These are phyloP conservation scores for Picea abies DNA, from an alignment of 83 land plant genomes.

Conservation along the genomic window DNA sequence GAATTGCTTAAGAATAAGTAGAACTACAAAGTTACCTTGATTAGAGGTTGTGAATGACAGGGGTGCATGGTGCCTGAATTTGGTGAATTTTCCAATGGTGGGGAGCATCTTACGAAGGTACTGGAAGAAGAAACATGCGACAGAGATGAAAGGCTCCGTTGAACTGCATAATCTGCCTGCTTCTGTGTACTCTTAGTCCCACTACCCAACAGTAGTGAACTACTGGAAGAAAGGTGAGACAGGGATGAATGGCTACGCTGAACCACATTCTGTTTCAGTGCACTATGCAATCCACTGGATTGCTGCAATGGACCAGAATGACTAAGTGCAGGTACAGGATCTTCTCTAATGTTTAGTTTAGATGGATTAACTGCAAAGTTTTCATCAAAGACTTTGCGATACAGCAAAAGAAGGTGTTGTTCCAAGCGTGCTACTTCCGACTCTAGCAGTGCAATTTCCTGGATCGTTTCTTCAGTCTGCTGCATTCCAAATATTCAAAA, in stretches of 20 bases:
- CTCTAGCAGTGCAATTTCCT: slow-evolving; percentile 72
- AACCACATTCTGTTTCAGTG: slow-evolving; percentile 4
- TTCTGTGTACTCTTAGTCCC: slow-evolving; percentile 15
- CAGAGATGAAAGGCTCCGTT: slow-evolving; percentile 51
- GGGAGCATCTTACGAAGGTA: slow-evolving; percentile 18
- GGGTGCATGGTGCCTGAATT: slow-evolving; percentile 19
- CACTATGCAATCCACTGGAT: not conserved
- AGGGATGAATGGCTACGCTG: slow-evolving; percentile 7
- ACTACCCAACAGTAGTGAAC: slow-evolving; percentile 11
- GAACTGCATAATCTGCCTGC: slow-evolving; percentile 24
- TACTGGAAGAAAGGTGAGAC: slow-evolving; percentile 8
- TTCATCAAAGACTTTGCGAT: slow-evolving; percentile 49
- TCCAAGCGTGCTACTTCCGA: slow-evolving; percentile 73
- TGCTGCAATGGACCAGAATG: slow-evolving; percentile 7
- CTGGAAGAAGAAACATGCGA: slow-evolving; percentile 31
- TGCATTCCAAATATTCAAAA: slow-evolving; percentile 26
- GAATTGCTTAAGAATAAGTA: not conserved
- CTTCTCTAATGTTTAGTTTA: not conserved
- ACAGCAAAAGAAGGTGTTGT: slow-evolving; percentile 75
- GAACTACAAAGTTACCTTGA: slow-evolving; percentile 32
- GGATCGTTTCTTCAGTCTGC: slow-evolving; percentile 64
- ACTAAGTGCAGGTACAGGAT: not conserved
- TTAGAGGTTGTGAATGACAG: slow-evolving; percentile 55
- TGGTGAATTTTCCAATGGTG: slow-evolving; percentile 18
- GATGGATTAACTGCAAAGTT: slow-evolving; percentile 2